Base-by-base conservation (phyloP, 1,284 basidiomycete genomes). In the Somion occarium region DNA sequence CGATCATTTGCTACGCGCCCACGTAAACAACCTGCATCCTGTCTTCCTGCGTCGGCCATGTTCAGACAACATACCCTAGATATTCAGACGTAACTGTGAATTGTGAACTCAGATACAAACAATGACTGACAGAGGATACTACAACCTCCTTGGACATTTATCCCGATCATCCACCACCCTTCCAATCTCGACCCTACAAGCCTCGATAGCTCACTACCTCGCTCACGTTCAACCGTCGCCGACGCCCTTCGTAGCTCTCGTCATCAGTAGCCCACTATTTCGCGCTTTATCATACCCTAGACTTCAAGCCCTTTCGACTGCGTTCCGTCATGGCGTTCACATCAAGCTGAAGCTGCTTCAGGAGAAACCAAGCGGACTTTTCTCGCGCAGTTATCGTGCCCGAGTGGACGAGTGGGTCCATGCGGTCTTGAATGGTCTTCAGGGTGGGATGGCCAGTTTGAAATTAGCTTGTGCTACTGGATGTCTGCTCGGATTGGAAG, bases 241-340 rank as follows among this genome's bases (percentile, higher is more conserved):
- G 2, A 85, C 85, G 0, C 77, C 83, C 0, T 73, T 90, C 15
- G 74, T 82, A 0, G 86, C 82, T n/a, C 75, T 79, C 5, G 73
- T 80, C 30, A 74, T 88, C 51, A 78, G 79, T 37, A 83, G 83
- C 39, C 76, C 82, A 1, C 78, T 80, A 59, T 77, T 82, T 41
- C 68, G 71, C 19, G 74, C 78, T 0, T 48, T 41, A 9, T 51
- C 57, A 3, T 67, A 79, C 53, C 60, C 70, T 19, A 78, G 73
- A 56, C 73, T 86, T 13, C 71, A 80, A 50, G 68, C 75, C 0
- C 73, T 90, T 24, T 66, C 70, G 5, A 74, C 74, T 12, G 76
- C 83, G 9, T 83, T 86, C 61, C 75, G 83, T 12, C 79, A 83
- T 69, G 82, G 83, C 2, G 67, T 77, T 1, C 83, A 85, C 61